Conservation (phyloP, 176 grass and related monocot species). For the Saccharum officinarum region DNA sequence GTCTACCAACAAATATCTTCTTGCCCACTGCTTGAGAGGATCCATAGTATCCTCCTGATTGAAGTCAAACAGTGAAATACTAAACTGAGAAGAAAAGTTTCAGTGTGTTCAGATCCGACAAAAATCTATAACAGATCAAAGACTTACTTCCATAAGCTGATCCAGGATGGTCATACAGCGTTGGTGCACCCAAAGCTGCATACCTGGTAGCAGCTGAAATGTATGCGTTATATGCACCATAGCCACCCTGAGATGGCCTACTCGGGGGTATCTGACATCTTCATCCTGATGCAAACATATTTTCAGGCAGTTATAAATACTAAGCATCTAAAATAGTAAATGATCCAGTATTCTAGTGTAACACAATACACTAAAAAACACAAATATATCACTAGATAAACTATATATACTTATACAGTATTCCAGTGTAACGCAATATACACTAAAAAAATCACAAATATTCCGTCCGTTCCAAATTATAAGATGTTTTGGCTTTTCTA, state of each 20-base stretch:
- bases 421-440: neutral
- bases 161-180: constrained; percentile 81
- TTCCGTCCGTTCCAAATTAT: neutral
- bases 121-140: neutral
- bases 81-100: neutral
- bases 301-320: neutral
- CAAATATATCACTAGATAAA: neutral
- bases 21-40: constrained; percentile 32
- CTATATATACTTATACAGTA: no score
- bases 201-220: constrained; percentile 93
- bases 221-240: constrained; percentile 93
- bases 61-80: neutral
- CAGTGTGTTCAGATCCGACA: neutral
- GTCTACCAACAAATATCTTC: constrained; percentile 94
- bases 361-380: neutral
- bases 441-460: neutral
- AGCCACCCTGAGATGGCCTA: constrained; percentile 72
- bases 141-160: constrained; percentile 76
- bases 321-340: neutral
- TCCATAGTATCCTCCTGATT: constrained; percentile 17
- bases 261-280: constrained; percentile 66
- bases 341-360: neutral
- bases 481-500: neutral
- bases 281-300: constrained; percentile 59
- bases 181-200: constrained; percentile 78